Evolutionary conservation across 805 yeast species (phyloP).

Genomic region (Torulaspora maleeae): DNA sequence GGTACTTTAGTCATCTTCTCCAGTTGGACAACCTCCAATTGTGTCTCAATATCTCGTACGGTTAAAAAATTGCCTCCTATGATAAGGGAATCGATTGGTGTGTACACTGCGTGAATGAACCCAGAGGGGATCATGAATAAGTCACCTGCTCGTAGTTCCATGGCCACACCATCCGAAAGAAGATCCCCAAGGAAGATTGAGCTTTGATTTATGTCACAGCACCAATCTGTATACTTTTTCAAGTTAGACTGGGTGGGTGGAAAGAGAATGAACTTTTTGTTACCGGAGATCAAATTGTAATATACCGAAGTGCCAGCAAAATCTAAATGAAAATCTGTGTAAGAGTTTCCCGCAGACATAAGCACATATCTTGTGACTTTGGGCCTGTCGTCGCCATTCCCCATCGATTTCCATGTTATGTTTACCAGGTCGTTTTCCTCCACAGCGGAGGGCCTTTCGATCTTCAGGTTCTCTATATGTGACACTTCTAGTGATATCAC

Average conservation of each 20-base stretch:
- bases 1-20: conserved; percentile 72
- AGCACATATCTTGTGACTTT: conserved; percentile 72
- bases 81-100: conserved; percentile 74
- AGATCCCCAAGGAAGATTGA: conserved; percentile 60
- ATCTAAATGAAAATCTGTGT: conserved; percentile 87
- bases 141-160: conserved; percentile 58
- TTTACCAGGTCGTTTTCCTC: conserved; percentile 63
- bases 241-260: conserved; percentile 72
- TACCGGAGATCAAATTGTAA: conserved; percentile 74
- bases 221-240: conserved; percentile 64
- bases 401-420: conserved; percentile 50
- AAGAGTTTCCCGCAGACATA: conserved; percentile 77
- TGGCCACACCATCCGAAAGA: conserved; percentile 47
- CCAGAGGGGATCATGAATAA: conserved; percentile 82
- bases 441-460: conserved; percentile 65
- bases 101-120: conserved; percentile 88
- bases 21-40: conserved; percentile 54
- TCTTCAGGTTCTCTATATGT: conserved; percentile 47
- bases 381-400: conserved; percentile 39
- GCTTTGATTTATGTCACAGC: conserved; percentile 54
- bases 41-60: conserved; percentile 54
- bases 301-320: conserved; percentile 92
- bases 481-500: conserved; percentile 81
- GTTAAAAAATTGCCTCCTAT: conserved; percentile 88
- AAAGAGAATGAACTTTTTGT: conserved; percentile 66